Percentiles rank a stretch among this genome's conserved stretches.
Evolutionary conservation across 2,329 filamentous ascomycete species (phyloP).

Genomic region (Graphium sp.): DNA sequence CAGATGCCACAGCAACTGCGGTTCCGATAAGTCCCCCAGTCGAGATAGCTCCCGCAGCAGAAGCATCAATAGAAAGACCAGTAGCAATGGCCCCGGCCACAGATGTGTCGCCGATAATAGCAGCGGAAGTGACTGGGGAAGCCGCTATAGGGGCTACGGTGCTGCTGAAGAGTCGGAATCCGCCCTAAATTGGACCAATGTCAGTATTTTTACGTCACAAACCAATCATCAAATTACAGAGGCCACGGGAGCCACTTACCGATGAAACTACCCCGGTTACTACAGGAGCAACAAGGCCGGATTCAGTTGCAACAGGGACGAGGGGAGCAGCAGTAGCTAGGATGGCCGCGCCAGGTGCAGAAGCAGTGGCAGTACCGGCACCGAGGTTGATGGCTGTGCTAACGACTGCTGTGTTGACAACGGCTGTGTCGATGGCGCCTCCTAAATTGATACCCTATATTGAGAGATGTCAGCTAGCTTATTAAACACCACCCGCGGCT

Average conservation of each 20-base stretch:
- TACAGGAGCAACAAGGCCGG: background rate
- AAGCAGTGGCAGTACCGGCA: background rate
- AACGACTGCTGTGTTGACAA: background rate
- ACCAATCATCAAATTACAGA: too few species aligned
- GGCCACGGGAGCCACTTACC: too few species aligned
- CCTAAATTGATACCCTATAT: background rate
- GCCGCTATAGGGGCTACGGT: background rate
- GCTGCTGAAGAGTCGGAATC: background rate
- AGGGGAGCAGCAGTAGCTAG: background rate
- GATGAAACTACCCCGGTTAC: background rate
- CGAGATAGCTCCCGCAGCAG: background rate
- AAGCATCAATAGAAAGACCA: background rate
- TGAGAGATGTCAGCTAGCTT: background rate
- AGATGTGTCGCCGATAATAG: background rate
- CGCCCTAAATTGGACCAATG: too few species aligned
- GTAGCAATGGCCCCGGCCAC: background rate
- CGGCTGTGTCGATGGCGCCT: background rate
- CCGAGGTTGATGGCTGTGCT: background rate
- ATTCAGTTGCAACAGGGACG: background rate
- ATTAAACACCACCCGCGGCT: background rate
- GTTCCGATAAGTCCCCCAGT: background rate
- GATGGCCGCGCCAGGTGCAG: background rate
- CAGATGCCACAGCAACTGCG: background rate
- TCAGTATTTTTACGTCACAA: too few species aligned
- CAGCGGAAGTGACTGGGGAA: background rate